Evolutionary conservation across 768 basidiomycete species (phyloP), one percentile per base, ranked within the genome.

Genomic region (Gelatoporia subvermispora): DNA sequence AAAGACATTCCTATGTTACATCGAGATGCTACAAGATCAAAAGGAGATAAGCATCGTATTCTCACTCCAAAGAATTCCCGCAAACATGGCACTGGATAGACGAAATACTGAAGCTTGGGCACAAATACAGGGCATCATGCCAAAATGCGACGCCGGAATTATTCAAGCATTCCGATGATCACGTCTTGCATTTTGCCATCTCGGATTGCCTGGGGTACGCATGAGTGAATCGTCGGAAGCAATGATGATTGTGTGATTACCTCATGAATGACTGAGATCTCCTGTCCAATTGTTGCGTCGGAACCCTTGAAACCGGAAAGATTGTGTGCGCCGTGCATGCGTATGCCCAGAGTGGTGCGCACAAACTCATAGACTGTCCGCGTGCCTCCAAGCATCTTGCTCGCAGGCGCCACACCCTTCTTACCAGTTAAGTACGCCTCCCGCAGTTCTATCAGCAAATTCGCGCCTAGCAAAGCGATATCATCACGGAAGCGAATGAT

Each of bases 271-370:
- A 80, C 65, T 3, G 84, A 77, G 5, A 92, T 74, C 53, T 81
- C 79, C 59, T 83, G 75, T 3, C 91, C 91, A 41, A 84, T 65
- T 10, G 84, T 85, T 28, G 70, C 72, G 40, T 88, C 83, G 43
- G 84, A 82, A 9, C 79, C 73, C 53, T 69, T 76, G 54, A 80
- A 84, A 8, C 68, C 65, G 37, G 70, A 67, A 50, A 81, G 71
- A 60, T 92, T 92, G 55, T 88, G 85, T 4, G 74, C 71, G 11
- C 89, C 89, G 52, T 89, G 81, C 86, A 90, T 92, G 54, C 70
- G 70, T 51, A 91, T 78, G 15, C 86, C 86, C 23, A 93, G 68
- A 4, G 73, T 76, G 21, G 77, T 48, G 31, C 91, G 74, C 4
- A 93, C 78, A 52, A 82, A 93, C 62, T 86, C 82, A 64, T 93